Base-by-base conservation (phyloP, 1,284 basidiomycete species). In the Naganishia cerealis region DNA sequence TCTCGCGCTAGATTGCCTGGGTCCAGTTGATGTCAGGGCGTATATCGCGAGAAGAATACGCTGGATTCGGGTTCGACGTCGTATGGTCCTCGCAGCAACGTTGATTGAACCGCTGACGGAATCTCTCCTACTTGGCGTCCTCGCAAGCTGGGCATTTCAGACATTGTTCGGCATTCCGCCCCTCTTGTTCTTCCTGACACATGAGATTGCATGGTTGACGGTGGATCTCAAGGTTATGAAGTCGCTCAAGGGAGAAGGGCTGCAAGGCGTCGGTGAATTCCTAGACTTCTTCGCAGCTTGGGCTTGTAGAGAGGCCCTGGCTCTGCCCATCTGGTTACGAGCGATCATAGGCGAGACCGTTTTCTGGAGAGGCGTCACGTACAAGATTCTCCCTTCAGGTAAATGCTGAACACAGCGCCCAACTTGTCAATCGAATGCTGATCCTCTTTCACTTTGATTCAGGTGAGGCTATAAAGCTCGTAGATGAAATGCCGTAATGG, bases 41-140 rank as follows among this genome's bases (percentile, higher is more conserved):
- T 97, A 96, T 80, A 83, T 96, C 68, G 87, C 87, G 82, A 86
- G 94, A 29, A 86, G 94, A 24, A 87, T 92, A 38, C 87, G 94
- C 8, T 97, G 94, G 94, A 93, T 97, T 75, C 87, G 94, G 53
- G 94, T 96, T 33, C 86, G 94, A 66, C 95, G 94, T 78, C 87
- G 87, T 75, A 96, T 96, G 92, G 89, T 91, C 1, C 79, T 91
- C 42, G 83, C 85, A 7, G 92, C 92, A 5, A 95, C 92, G 0
- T 69, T 95, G 62, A 73, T 90, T 33, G 94, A 97, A 78, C 94
- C 94, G 0, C 86, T 95, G 75, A 95, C 92, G 15, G 94, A 97
- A 80, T 88, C 87, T 46, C 78, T 95, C 43, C 78, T 92, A 18
- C 82, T 88, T 38, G 88, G 90, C 18, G 66, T 85, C 24, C 84